phyloP scores from a whole-genome alignment of 2,329 filamentous ascomycete species.

The Aphanocladium album region DNA sequence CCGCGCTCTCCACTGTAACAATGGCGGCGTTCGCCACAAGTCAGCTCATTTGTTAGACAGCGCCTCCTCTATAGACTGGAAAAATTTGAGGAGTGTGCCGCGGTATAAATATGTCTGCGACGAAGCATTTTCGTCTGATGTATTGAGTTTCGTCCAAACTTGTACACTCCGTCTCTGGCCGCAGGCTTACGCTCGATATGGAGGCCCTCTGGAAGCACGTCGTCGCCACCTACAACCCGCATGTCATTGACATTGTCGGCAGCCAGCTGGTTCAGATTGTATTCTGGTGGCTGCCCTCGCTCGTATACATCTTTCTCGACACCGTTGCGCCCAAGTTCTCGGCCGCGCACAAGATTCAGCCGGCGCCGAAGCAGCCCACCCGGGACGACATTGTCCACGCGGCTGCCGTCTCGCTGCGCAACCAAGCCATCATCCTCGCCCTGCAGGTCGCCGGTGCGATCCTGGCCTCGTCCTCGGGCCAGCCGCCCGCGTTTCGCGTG shows the following conservation, averaged over 20 bases:
- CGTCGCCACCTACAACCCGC: conserved; percentile 23
- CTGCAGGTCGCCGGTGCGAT: conserved; percentile 23
- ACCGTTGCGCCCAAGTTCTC: conserved; percentile 42
- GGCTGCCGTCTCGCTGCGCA: conserved; percentile 38
- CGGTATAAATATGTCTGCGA: not conserved
- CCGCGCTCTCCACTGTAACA: not conserved
- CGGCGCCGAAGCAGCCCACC: conserved; percentile 44
- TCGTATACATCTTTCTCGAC: conserved; percentile 39
- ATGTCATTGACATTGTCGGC: conserved; percentile 37
- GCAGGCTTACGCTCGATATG: not conserved
- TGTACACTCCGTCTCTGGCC: not conserved
- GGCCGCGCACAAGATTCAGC: conserved; percentile 49
- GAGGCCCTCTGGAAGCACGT: conserved; percentile 19
- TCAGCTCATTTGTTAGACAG: not conserved
- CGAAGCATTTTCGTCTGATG: not conserved
- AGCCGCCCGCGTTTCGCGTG: conserved; percentile 33
- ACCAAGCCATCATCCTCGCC: conserved; percentile 38
- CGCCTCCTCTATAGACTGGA: not conserved
- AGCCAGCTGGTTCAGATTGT: conserved; percentile 35
- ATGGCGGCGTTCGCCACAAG: not conserved
- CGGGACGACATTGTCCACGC: conserved; percentile 39
- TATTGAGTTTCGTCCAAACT: too few relatives aligned
- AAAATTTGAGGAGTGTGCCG: too few relatives aligned
- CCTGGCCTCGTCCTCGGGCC: conserved; percentile 14
- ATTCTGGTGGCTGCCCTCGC: conserved; percentile 42